A percentile compares a stretch with the other conserved stretches of the same genome.
These are phyloP conservation scores for Paxillus involutus DNA, from an alignment of 768 basidiomycete species.

Conservation along the genomic window DNA sequence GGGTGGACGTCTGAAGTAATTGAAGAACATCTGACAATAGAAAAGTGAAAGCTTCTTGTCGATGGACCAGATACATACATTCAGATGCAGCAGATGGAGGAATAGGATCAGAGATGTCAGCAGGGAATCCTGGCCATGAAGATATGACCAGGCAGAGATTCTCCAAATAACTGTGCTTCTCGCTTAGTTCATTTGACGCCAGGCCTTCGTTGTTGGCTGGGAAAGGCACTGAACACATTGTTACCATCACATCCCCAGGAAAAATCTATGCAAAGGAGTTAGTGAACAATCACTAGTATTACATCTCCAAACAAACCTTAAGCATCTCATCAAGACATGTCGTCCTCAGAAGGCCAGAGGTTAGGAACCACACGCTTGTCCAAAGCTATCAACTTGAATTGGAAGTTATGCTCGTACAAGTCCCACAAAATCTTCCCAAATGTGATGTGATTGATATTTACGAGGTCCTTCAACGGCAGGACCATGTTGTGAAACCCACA, in stretches of 20 bases:
- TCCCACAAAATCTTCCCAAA: constrained; percentile 16
- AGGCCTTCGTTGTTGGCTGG: background rate
- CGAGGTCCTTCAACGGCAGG: background rate
- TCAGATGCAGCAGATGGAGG: background rate
- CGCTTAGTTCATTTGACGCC: background rate
- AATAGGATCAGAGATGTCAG: background rate
- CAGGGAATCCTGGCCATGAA: background rate
- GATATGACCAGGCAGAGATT: background rate
- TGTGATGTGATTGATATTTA: background rate
- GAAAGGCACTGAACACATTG: background rate
- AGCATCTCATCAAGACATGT: background rate
- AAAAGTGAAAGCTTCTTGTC: background rate
- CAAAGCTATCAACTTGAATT: constrained; percentile 16
- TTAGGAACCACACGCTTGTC: background rate
- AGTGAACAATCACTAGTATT: background rate
- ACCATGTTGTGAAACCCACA: background rate
- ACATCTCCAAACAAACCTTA: background rate
- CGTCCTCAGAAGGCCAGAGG: background rate
- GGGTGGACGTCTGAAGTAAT: constrained; percentile 1
- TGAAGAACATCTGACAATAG: constrained; percentile 3
- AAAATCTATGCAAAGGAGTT: background rate
- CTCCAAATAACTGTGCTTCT: background rate
- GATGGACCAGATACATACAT: background rate
- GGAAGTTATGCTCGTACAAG: constrained; percentile 15
- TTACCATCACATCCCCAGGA: background rate